Evolutionary conservation across 2,329 filamentous ascomycete genomes (phyloP).

Genomic region (Coniochaeta hoffmannii): DNA sequence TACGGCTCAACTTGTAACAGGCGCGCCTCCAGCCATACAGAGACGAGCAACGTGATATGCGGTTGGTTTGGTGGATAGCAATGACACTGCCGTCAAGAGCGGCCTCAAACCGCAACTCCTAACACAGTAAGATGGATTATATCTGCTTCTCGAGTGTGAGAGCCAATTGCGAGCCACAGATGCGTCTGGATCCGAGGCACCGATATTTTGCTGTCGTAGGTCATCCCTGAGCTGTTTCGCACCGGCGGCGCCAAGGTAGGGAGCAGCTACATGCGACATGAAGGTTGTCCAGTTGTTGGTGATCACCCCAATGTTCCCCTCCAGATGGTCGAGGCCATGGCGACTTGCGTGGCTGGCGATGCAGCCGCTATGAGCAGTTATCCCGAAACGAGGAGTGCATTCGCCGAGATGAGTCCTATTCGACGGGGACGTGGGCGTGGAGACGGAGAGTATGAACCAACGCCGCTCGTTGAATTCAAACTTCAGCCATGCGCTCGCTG

Average conservation of each 20-base stretch:
- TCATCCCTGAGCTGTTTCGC: neutral
- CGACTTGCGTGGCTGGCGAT: neutral
- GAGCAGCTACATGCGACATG: neutral
- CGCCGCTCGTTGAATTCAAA: neutral
- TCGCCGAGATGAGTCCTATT: neutral
- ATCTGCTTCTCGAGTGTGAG: neutral
- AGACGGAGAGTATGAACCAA: neutral
- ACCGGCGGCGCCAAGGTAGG: neutral
- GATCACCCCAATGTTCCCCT: neutral
- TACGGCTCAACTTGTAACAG: neutral
- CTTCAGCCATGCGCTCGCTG: neutral
- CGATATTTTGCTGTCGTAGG: neutral
- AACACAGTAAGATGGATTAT: neutral
- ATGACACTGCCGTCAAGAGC: neutral
- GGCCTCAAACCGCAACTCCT: neutral
- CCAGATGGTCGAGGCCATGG: too few species aligned
- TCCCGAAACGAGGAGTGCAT: neutral
- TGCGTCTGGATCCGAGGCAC: neutral
- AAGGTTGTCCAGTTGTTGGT: neutral
- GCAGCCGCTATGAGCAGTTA: neutral
- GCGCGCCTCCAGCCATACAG: neutral
- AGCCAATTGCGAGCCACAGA: neutral
- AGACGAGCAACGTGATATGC: neutral
- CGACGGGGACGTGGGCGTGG: neutral
- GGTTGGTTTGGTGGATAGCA: neutral